Evolutionary conservation across 176 grass and related monocot genomes (phyloP), one percentile per base, ranked within the genome.

Genomic region (Ampelocalamus luodianensis): DNA sequence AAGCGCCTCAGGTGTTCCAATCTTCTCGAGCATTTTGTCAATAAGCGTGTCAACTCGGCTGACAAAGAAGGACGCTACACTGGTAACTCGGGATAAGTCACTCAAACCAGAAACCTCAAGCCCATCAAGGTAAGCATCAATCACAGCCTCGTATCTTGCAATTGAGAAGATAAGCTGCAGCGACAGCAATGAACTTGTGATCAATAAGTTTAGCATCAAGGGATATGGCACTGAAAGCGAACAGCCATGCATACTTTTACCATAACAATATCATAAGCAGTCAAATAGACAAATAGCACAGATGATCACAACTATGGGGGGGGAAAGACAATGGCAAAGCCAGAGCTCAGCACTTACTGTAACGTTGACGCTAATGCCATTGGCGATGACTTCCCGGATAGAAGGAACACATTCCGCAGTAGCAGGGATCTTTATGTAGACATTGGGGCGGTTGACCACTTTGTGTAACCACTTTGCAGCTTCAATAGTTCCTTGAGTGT

Each of bases 371-470:
- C 97, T 99, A 62, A 99, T 99, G 61, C 90, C 92, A 84, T 89
- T 88, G 62, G 93, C 87, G 34, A 99, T 96, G 43, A 99, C 97
- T 90, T 99, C 91, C 79, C 76, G 81, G 48, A 99, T 89, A 17
- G 97, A 94, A 56, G 97, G 97, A 85, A 99, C 89, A 40, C 97
- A 99, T 69, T 99, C 97, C 0, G 97, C 97, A 4, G 97, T 99
- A 61, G 97, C 97, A 37, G 97, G 97, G 45, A 99, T 99, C 87
- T 99, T 99, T 45, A 99, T 99, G 83, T 99, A 99, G 60, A 99
- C 97, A 86, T 99, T 98, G 1, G 85, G 83, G 15, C 93, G 65
- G 83, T 92, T 90, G 72, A 96, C 93, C 63, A 99, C 84, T 63
- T 94, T 94, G 76, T 99, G 90, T 17, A 99, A 92, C 91, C 93